phyloP scores from a whole-genome alignment of 768 basidiomycete species.

The Lentinula raphanica region DNA sequence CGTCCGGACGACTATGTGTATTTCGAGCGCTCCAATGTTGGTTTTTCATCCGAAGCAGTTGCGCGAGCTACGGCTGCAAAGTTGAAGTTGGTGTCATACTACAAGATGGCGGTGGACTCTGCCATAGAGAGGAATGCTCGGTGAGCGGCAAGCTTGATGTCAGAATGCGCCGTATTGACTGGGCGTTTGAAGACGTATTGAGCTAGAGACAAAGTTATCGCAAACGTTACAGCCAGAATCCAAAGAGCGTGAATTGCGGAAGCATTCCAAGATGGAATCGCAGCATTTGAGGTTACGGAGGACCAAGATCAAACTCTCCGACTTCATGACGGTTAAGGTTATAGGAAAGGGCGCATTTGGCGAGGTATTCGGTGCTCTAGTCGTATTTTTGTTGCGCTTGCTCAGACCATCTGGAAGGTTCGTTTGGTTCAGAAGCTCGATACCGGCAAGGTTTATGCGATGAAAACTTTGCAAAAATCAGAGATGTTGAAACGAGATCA shows the following conservation, averaged over 20 bases:
- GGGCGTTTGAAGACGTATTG: slow-evolving; percentile 72
- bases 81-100: slow-evolving; percentile 94
- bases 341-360: slow-evolving; percentile 99
- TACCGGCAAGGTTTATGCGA: slow-evolving; percentile 97
- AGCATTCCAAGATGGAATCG: slow-evolving; percentile 81
- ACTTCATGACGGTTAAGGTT: slow-evolving; percentile 96
- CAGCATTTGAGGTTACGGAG: slow-evolving; percentile 88
- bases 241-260: slow-evolving; percentile 83
- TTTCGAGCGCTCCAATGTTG: slow-evolving; percentile 81
- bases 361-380: slow-evolving; percentile 48
- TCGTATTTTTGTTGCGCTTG: background rate
- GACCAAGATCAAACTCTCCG: slow-evolving; percentile 87
- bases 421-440: slow-evolving; percentile 95
- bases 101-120: slow-evolving; percentile 95
- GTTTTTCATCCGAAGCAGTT: slow-evolving; percentile 81
- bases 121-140: slow-evolving; percentile 94
- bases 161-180: background rate
- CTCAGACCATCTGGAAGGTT: slow-evolving; percentile 45
- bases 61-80: slow-evolving; percentile 91
- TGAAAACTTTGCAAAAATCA: slow-evolving; percentile 97
- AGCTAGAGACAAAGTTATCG: slow-evolving; percentile 79
- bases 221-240: slow-evolving; percentile 74
- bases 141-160: slow-evolving; percentile 33
- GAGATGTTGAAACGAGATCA: slow-evolving; percentile 99
- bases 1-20: slow-evolving; percentile 71